phyloP scores from a whole-genome alignment of 83 land plant species.

The Larix sibirica region DNA sequence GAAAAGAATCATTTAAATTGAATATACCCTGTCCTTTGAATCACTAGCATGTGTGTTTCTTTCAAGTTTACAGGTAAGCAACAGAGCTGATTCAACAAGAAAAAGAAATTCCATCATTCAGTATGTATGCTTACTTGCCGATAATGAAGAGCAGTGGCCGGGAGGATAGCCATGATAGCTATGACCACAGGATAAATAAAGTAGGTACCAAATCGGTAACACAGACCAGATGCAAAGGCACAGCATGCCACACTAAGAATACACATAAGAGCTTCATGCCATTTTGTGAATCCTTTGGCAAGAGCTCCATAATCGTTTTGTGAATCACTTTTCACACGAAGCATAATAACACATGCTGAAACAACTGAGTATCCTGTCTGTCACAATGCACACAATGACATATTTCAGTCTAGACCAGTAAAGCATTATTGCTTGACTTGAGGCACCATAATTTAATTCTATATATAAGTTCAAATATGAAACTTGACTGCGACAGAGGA shows the following conservation, averaged over 20 bases:
- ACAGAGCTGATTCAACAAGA: not conserved
- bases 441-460: not conserved
- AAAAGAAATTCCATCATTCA: not conserved
- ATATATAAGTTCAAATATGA: not conserved
- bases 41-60: not conserved
- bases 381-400: not conserved
- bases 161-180: slow-evolving; percentile 38
- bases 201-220: slow-evolving; percentile 56
- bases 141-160: slow-evolving; percentile 47
- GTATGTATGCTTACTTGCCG: slow-evolving; percentile 66
- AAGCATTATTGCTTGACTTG: not conserved
- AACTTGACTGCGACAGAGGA: not conserved
- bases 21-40: not conserved
- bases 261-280: slow-evolving; percentile 73
- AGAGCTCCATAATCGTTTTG: slow-evolving; percentile 24
- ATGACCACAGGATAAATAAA: slow-evolving; percentile 40
- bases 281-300: slow-evolving; percentile 36
- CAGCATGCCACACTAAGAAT: slow-evolving; percentile 53
- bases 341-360: slow-evolving; percentile 79
- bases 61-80: not conserved
- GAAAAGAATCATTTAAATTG: not conserved
- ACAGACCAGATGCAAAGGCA: slow-evolving; percentile 77
- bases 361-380: slow-evolving; percentile 96
- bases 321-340: slow-evolving; percentile 58
- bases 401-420: not conserved